phyloP scores from a whole-genome alignment of 192 early-diverging fungal species.

The Umbelopsis ramanniana region DNA sequence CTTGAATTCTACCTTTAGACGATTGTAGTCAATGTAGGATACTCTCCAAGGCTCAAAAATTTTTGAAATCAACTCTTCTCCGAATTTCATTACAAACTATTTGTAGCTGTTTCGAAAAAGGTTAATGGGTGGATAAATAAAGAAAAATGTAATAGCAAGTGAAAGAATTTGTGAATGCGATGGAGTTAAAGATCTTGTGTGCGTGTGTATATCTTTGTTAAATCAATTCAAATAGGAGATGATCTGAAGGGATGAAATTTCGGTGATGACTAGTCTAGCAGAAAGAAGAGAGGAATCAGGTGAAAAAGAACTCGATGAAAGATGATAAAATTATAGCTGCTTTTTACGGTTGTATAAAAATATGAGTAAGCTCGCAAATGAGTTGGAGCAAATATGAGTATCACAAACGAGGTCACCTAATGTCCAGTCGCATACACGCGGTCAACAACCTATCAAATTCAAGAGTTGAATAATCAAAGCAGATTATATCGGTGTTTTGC shows the following conservation, averaged over 20 bases:
- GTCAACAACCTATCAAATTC: slow-evolving; percentile 8
- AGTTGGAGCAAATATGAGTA: slow-evolving; percentile 1
- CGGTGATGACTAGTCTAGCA: too few relatives aligned
- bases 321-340: background rate
- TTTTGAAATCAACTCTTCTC: slow-evolving; percentile 68
- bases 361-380: background rate
- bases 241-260: background rate
- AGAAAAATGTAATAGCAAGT: background rate
- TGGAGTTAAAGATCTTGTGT: background rate
- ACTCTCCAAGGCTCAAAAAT: slow-evolving; percentile 79
- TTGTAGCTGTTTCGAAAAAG: slow-evolving; percentile 4
- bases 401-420: background rate
- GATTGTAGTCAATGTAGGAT: slow-evolving; percentile 83
- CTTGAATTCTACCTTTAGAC: slow-evolving; percentile 64
- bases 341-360: slow-evolving; percentile 4
- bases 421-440: slow-evolving; percentile 7
- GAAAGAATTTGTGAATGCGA: background rate
- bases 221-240: background rate
- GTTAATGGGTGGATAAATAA: background rate
- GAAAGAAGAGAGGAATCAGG: too few relatives aligned
- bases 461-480: background rate
- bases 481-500: background rate
- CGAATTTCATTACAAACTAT: slow-evolving; percentile 80
- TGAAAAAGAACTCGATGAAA: background rate
- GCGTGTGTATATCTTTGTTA: background rate